Conservation (phyloP, 176 grass and related monocot species). For the Lolium perenne region DNA sequence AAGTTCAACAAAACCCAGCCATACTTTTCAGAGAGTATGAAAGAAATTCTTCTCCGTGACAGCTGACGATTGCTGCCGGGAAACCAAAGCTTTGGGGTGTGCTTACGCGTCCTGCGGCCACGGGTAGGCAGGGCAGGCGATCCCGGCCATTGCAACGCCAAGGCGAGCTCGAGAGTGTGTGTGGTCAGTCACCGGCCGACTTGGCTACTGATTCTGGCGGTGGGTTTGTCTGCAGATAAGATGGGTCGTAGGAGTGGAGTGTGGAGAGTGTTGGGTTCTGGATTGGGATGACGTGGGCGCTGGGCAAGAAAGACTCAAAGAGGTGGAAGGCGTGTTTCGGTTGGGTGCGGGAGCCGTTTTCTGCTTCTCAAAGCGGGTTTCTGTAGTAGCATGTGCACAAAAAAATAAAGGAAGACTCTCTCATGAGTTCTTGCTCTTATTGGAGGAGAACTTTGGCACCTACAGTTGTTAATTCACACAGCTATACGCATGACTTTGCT, state of each 20-base stretch:
- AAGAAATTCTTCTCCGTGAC: too few relatives aligned
- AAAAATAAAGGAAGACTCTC: too few relatives aligned
- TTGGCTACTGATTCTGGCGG: neutral
- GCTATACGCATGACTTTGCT: too few relatives aligned
- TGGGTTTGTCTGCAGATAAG: neutral
- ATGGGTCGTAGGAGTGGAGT: neutral
- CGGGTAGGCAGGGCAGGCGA: conserved; percentile 50
- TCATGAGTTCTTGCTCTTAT: too few relatives aligned
- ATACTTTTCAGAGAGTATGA: neutral
- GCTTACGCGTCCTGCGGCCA: conserved; percentile 61
- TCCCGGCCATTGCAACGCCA: conserved; percentile 8
- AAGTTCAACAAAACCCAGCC: neutral
- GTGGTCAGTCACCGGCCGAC: neutral
- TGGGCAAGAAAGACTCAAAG: too few relatives aligned
- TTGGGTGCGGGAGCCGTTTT: neutral
- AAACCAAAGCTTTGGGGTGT: neutral
- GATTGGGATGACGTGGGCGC: neutral
- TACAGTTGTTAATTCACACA: too few relatives aligned
- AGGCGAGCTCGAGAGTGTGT: neutral
- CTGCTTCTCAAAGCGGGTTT: neutral
- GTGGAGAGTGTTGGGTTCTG: neutral
- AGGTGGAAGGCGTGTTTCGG: neutral
- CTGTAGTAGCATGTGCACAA: too few relatives aligned
- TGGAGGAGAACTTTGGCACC: too few relatives aligned
- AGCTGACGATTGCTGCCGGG: neutral